phyloP scores from a whole-genome alignment of 352 stramenopile genomes.

The Phytophthora constricta region DNA sequence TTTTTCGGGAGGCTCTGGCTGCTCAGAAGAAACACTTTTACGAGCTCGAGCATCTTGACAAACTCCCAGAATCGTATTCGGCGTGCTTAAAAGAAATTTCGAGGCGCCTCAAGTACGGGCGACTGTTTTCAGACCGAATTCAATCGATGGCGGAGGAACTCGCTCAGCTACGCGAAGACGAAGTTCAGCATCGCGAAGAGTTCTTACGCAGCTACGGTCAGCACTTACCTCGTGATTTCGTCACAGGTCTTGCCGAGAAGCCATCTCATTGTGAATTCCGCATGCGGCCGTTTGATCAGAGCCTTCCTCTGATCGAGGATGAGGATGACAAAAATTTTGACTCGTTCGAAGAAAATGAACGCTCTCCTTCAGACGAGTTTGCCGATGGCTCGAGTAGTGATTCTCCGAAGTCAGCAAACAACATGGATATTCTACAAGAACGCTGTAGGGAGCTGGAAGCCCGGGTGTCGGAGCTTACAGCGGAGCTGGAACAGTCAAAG shows the following conservation, averaged over 20 bases:
- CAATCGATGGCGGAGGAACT: constrained; percentile 89
- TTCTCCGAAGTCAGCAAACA: constrained; percentile 24
- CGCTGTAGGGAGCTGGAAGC: constrained; percentile 77
- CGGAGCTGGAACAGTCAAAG: constrained; percentile 75
- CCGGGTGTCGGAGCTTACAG: constrained; percentile 63
- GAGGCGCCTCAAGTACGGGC: constrained; percentile 73
- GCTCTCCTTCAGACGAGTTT: constrained; percentile 36
- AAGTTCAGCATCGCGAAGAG: constrained; percentile 76
- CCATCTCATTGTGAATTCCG: constrained; percentile 89
- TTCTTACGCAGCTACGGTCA: constrained; percentile 83
- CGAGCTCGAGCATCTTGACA: constrained; percentile 85
- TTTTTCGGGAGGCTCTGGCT: constrained; percentile 77
- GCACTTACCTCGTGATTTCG: constrained; percentile 84
- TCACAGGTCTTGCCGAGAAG: constrained; percentile 83
- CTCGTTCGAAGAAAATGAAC: constrained; percentile 41
- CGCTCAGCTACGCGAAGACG: constrained; percentile 81
- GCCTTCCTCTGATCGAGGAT: constrained; percentile 67
- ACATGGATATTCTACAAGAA: constrained; percentile 66
- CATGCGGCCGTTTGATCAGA: constrained; percentile 89
- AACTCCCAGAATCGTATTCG: constrained; percentile 84
- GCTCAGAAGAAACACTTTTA: constrained; percentile 88
- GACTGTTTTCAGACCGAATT: constrained; percentile 79
- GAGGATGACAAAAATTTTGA: constrained; percentile 41
- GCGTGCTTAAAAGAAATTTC: constrained; percentile 83
- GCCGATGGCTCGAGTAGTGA: constrained; percentile 35